These are phyloP conservation scores for Venturiaceae sp. DNA, from an alignment of 2,329 filamentous ascomycete genomes.

Conservation along the genomic window DNA sequence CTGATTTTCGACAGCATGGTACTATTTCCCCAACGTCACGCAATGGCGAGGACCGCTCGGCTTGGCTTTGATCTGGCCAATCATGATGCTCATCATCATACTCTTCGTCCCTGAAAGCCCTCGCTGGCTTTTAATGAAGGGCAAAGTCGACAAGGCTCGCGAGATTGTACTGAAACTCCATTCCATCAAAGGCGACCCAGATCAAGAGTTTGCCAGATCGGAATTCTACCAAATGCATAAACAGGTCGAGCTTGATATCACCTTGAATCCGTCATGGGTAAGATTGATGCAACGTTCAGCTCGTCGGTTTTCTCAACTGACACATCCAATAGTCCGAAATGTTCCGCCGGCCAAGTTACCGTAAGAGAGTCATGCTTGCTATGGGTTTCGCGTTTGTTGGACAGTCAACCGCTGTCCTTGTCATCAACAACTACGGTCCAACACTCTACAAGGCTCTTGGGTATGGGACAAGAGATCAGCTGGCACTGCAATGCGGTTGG, in stretches of 20 bases:
- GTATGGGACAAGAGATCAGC: slow-evolving; percentile 16
- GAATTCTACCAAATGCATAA: slow-evolving; percentile 21
- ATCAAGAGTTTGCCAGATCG: slow-evolving; percentile 15
- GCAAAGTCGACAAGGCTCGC: slow-evolving; percentile 35
- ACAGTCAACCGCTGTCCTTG: slow-evolving; percentile 16
- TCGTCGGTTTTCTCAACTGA: background rate
- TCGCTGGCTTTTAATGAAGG: slow-evolving; percentile 45
- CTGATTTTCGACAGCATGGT: background rate
- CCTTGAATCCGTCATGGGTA: slow-evolving; percentile 12
- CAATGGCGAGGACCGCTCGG: slow-evolving; percentile 19
- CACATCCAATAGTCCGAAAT: slow-evolving; percentile 11
- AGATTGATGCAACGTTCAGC: background rate
- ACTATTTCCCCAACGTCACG: slow-evolving; percentile 8
- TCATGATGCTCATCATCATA: slow-evolving; percentile 15
- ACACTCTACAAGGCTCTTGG: slow-evolving; percentile 16
- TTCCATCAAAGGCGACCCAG: slow-evolving; percentile 11
- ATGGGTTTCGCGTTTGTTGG: slow-evolving; percentile 17
- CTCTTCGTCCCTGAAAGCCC: slow-evolving; percentile 42
- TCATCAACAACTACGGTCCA: slow-evolving; percentile 17
- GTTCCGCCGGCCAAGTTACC: slow-evolving; percentile 16
- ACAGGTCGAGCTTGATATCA: slow-evolving; percentile 15
- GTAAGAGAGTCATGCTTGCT: slow-evolving; percentile 14
- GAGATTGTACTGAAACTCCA: slow-evolving; percentile 12
- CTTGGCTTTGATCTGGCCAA: slow-evolving; percentile 15
- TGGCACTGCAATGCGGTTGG: slow-evolving; percentile 18